These are phyloP conservation scores for Beauveria sp. DNA, from an alignment of 2,329 filamentous ascomycete species.

Conservation along the genomic window DNA sequence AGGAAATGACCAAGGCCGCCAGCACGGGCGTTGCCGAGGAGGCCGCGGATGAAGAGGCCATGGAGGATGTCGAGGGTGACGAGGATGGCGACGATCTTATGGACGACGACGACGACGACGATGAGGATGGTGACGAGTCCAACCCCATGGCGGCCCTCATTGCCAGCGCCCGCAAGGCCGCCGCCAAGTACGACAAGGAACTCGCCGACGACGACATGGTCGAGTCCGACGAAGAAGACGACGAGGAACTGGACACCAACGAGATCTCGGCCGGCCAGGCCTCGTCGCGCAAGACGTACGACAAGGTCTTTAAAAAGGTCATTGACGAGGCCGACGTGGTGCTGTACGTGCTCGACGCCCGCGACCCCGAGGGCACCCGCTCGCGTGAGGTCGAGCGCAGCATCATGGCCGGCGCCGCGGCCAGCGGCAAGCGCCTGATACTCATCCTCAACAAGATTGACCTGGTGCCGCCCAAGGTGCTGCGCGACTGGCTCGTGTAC, in stretches of 20 bases:
- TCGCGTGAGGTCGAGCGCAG: constrained; percentile 86
- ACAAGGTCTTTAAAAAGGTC: constrained; percentile 93
- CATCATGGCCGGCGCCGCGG: constrained; percentile 73
- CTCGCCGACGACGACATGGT: constrained; percentile 52
- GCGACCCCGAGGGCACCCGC: constrained; percentile 83
- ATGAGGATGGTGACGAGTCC: constrained; percentile 55
- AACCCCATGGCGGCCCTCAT: constrained; percentile 91
- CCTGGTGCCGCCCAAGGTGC: constrained; percentile 70
- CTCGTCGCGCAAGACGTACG: constrained; percentile 76
- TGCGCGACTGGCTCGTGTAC: constrained; percentile 78
- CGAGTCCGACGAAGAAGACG: constrained; percentile 38
- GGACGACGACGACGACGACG: constrained; percentile 42
- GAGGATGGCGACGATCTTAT: constrained; percentile 41
- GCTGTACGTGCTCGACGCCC: constrained; percentile 86
- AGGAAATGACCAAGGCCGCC: constrained; percentile 63
- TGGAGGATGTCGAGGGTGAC: constrained; percentile 34
- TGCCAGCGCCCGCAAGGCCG: constrained; percentile 72
- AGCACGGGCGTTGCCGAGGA: constrained; percentile 43
- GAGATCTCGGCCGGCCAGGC: constrained; percentile 45
- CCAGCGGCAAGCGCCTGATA: constrained; percentile 78
- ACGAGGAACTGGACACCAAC: constrained; percentile 47
- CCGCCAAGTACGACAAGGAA: constrained; percentile 64
- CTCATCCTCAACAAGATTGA: constrained; percentile 95
- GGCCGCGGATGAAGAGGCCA: constrained; percentile 27
- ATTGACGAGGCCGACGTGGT: constrained; percentile 84